Conservation (phyloP, 331 rosid species). For the Malus hybrid region DNA sequence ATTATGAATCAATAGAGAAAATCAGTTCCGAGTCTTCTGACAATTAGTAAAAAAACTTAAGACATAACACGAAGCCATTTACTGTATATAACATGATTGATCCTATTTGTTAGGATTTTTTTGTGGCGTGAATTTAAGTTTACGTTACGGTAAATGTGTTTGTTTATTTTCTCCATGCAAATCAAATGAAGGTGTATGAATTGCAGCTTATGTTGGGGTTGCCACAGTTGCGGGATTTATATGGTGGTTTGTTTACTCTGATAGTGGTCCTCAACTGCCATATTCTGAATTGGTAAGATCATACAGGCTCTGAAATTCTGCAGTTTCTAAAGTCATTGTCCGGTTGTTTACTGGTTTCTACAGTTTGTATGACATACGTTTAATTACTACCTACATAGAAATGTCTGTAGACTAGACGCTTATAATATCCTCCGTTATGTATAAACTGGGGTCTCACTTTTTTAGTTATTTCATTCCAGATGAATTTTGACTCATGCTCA, state of each 20-base stretch:
- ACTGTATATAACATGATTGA: background rate
- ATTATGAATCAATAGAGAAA: background rate
- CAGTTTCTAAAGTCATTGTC: background rate
- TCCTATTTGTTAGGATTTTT: background rate
- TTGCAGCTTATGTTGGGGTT: conserved; percentile 96
- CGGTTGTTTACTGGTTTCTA: background rate
- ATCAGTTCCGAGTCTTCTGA: background rate
- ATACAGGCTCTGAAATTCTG: background rate
- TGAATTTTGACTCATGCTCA: conserved; percentile 82
- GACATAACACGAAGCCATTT: background rate
- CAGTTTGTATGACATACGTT: background rate
- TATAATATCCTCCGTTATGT: conserved; percentile 1
- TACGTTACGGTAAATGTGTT: background rate
- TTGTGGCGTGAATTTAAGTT: background rate
- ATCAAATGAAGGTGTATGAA: background rate
- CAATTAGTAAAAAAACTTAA: background rate
- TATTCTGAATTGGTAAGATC: conserved; percentile 79
- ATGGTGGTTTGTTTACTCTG: conserved; percentile 96
- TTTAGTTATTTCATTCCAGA: conserved; percentile 35
- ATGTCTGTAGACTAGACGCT: background rate
- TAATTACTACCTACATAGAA: background rate
- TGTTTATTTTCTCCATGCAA: conserved; percentile 13
- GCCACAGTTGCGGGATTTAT: conserved; percentile 93
- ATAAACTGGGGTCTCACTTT: background rate
- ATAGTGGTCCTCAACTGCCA: conserved; percentile 75